A percentile compares a stretch with the other conserved stretches of the same genome.
Evolutionary conservation across 1,284 basidiomycete species (phyloP).

Genomic region (Flammula alnicola): DNA sequence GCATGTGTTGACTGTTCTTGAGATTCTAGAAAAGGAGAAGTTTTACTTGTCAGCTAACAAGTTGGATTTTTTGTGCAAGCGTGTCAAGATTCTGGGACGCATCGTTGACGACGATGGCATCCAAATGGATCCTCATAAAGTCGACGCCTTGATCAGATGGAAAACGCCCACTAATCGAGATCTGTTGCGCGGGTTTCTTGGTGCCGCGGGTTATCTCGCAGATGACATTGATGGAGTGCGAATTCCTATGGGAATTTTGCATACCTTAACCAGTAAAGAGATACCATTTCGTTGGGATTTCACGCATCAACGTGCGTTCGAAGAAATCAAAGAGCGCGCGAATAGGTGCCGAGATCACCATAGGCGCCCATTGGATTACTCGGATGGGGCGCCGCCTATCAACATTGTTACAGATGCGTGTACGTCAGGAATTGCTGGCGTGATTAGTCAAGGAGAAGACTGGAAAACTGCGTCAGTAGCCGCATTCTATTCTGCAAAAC

Average conservation of each 20-base stretch:
- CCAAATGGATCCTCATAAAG: not conserved
- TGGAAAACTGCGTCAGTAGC: slow-evolving; percentile 32
- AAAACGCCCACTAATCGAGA: not conserved
- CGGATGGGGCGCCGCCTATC: slow-evolving; percentile 19
- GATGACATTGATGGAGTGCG: slow-evolving; percentile 31
- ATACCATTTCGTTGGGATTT: slow-evolving; percentile 34
- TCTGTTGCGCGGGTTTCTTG: no score
- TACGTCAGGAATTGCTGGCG: slow-evolving; percentile 32
- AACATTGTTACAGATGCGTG: slow-evolving; percentile 36
- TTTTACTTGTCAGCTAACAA: not conserved
- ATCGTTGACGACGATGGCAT: slow-evolving; percentile 1
- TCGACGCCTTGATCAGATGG: not conserved
- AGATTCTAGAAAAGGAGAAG: not conserved
- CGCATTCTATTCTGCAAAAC: slow-evolving; percentile 44
- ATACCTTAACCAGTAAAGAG: slow-evolving; percentile 24
- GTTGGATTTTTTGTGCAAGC: not conserved
- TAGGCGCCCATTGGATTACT: slow-evolving; percentile 29
- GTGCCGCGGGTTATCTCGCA: slow-evolving; percentile 35
- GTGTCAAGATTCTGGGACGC: not conserved
- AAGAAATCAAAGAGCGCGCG: slow-evolving; percentile 37
- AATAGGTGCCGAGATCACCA: slow-evolving; percentile 21
- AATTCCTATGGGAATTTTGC: slow-evolving; percentile 37
- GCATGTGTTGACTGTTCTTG: not conserved
- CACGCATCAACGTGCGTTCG: slow-evolving; percentile 40
- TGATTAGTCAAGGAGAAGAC: slow-evolving; percentile 35